Conservation (phyloP, 2,329 filamentous ascomycete genomes). For the Aspergillus puulaauensis region DNA sequence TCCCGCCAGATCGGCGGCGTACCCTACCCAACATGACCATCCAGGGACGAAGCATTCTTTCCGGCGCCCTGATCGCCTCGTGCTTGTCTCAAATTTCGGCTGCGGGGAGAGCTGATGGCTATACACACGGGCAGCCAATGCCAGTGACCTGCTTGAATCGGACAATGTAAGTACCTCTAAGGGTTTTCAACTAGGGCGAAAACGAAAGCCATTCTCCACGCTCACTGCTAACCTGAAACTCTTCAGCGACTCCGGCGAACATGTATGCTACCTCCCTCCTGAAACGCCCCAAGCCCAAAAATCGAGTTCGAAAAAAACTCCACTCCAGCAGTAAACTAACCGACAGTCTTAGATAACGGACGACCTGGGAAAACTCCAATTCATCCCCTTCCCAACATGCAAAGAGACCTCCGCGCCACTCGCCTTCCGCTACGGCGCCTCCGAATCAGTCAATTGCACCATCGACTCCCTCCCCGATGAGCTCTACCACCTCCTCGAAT, state of each 20-base stretch:
- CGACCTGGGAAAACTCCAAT: slow-evolving; percentile 77
- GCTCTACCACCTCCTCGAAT: slow-evolving; percentile 63
- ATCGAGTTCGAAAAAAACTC: not conserved
- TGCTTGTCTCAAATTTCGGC: slow-evolving; percentile 21
- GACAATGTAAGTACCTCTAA: slow-evolving; percentile 58
- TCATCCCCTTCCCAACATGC: slow-evolving; percentile 86
- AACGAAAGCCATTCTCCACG: not conserved
- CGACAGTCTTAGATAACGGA: slow-evolving; percentile 62
- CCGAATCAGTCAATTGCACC: slow-evolving; percentile 59
- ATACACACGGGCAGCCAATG: slow-evolving; percentile 61
- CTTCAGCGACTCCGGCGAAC: slow-evolving; percentile 32
- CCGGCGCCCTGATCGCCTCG: slow-evolving; percentile 17
- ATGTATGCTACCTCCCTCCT: slow-evolving; percentile 20
- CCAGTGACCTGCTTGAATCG: slow-evolving; percentile 72
- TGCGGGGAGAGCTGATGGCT: slow-evolving; percentile 32
- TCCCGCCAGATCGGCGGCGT: slow-evolving; percentile 2
- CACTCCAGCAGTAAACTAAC: no score
- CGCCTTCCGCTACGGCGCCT: slow-evolving; percentile 78
- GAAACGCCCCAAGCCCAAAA: not conserved
- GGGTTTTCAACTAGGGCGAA: not conserved
- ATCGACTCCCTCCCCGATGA: slow-evolving; percentile 53
- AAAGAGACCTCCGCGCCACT: slow-evolving; percentile 82
- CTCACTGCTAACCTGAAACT: not conserved
- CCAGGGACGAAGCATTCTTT: slow-evolving; percentile 1
- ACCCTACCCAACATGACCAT: slow-evolving; percentile 11